A percentile compares a stretch with the other conserved stretches of the same genome.
Evolutionary conservation across 352 stramenopile species (phyloP).

Genomic region (Globisporangium cylindrosporum): DNA sequence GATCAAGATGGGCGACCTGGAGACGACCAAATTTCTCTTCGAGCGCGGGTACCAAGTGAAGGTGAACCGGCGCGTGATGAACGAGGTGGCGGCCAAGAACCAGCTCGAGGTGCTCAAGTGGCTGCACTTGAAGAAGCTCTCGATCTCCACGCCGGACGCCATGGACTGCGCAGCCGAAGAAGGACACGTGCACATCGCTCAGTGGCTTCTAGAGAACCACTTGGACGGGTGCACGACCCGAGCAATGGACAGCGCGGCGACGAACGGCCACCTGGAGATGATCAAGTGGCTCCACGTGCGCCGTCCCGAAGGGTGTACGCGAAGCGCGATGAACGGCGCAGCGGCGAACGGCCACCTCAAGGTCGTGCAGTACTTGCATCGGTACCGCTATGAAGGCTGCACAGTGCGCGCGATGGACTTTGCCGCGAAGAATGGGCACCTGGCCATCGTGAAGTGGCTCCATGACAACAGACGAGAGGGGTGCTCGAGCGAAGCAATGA

Average conservation of each 20-base stretch:
- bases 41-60: slow-evolving; percentile 17
- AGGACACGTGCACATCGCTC: slow-evolving; percentile 11
- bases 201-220: slow-evolving; percentile 18
- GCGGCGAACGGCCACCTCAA: slow-evolving; percentile 14
- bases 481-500: slow-evolving; percentile 12
- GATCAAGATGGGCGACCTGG: slow-evolving; percentile 14
- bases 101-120: slow-evolving; percentile 16
- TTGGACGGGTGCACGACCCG: slow-evolving; percentile 16
- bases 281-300: slow-evolving; percentile 11
- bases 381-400: slow-evolving; percentile 10
- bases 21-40: slow-evolving; percentile 12
- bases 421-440: slow-evolving; percentile 6
- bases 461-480: slow-evolving; percentile 12
- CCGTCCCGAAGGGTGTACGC: slow-evolving; percentile 13
- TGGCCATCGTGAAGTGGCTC: slow-evolving; percentile 12
- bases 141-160: slow-evolving; percentile 11
- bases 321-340: slow-evolving; percentile 16
- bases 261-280: slow-evolving; percentile 18
- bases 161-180: slow-evolving; percentile 15
- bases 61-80: slow-evolving; percentile 16
- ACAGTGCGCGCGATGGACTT: slow-evolving; percentile 9
- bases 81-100: slow-evolving; percentile 13
- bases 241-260: slow-evolving; percentile 15
- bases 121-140: slow-evolving; percentile 11
- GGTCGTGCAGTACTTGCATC: slow-evolving; percentile 14